These are phyloP conservation scores for Hyparrhenia diplandra DNA, from an alignment of 176 grass and related monocot genomes.

Conservation along the genomic window DNA sequence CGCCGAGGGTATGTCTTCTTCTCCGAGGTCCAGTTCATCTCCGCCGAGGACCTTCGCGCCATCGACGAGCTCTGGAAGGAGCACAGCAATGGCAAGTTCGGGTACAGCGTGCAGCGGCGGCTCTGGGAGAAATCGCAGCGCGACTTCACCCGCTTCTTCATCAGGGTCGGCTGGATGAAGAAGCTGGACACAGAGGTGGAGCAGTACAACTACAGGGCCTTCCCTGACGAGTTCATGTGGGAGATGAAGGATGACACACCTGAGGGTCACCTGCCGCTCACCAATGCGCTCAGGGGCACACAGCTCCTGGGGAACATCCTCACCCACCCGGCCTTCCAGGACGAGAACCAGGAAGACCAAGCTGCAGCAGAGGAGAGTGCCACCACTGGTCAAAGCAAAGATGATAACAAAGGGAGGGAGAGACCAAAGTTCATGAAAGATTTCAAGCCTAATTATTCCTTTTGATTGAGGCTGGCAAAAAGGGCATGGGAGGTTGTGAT, in stretches of 20 bases:
- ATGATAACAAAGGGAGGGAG: background rate
- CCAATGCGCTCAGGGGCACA: slow-evolving; percentile 89
- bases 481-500: slow-evolving; percentile 22
- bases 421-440: slow-evolving; percentile 41
- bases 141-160: slow-evolving; percentile 91
- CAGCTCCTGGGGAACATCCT: slow-evolving; percentile 73
- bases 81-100: slow-evolving; percentile 71
- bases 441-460: slow-evolving; percentile 87
- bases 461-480: slow-evolving; percentile 48
- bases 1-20: slow-evolving; percentile 96
- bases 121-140: slow-evolving; percentile 71
- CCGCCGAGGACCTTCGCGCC: slow-evolving; percentile 43
- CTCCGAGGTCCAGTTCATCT: slow-evolving; percentile 87
- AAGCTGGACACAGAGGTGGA: slow-evolving; percentile 84
- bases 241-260: slow-evolving; percentile 78
- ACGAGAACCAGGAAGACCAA: slow-evolving; percentile 30
- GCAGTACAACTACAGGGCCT: slow-evolving; percentile 86
- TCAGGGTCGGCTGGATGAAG: slow-evolving; percentile 94
- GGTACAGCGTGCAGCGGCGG: slow-evolving; percentile 79
- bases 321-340: slow-evolving; percentile 73
- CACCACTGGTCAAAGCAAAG: slow-evolving; percentile 25
- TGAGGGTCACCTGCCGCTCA: slow-evolving; percentile 86
- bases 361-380: background rate
- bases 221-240: slow-evolving; percentile 88
- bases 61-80: slow-evolving; percentile 76